Conservation (phyloP, 495 filamentous ascomycete species). For the Margaritispora aquatica region DNA sequence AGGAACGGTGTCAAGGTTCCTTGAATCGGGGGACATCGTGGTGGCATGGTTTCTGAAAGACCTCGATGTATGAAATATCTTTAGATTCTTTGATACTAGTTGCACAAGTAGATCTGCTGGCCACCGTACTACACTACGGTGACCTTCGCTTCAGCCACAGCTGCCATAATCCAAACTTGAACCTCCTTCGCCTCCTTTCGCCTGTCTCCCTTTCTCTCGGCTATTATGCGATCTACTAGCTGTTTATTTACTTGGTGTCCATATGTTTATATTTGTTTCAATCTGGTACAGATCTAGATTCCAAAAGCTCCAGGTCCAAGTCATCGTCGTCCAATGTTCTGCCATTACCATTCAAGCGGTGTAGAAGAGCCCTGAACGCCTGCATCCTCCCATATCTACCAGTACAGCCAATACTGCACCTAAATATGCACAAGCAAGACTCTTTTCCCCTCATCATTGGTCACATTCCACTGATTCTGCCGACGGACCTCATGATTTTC, state of each 20-base stretch:
- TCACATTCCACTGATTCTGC: background rate
- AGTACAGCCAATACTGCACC: conserved; percentile 7
- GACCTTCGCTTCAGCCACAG: background rate
- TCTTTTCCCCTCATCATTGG: conserved; percentile 10
- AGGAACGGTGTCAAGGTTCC: conserved; percentile 57
- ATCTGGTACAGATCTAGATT: background rate
- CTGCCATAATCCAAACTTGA: background rate
- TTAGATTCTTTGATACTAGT: conserved; percentile 3
- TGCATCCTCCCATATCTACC: too few species aligned
- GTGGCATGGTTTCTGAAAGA: conserved; percentile 32
- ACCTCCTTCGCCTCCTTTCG: background rate
- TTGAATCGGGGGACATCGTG: conserved; percentile 34
- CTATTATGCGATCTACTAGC: background rate
- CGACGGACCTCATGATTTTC: conserved; percentile 19
- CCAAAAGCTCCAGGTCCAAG: too few species aligned
- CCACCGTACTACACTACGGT: conserved; percentile 3
- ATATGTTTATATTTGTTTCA: too few species aligned
- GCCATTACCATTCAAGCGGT: conserved; percentile 5
- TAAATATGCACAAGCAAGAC: conserved; percentile 10
- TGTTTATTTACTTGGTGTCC: too few species aligned
- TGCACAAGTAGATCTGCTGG: background rate
- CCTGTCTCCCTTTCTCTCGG: background rate
- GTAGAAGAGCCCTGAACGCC: conserved; percentile 4
- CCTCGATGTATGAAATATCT: background rate
- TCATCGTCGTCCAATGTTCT: conserved; percentile 3